Evolutionary conservation across 2,329 filamentous ascomycete genomes (phyloP), one percentile per base, ranked within the genome.

Genomic region (Microthyrium microscopicum): DNA sequence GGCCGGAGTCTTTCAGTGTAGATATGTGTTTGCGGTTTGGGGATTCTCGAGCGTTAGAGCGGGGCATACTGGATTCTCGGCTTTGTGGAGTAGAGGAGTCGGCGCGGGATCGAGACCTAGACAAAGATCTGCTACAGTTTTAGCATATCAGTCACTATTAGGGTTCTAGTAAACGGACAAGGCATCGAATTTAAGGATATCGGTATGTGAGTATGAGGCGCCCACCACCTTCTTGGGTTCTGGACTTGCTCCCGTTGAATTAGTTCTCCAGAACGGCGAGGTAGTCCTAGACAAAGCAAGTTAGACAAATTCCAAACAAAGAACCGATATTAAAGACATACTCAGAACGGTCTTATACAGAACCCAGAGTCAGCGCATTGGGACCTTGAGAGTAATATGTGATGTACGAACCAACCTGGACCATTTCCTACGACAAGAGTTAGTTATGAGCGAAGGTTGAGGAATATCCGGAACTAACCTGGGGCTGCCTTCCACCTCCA

Each of bases 121-220:
- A 71, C 28, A 76, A 46, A 45, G 65, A 75, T 46, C 76, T 78
- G 42, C 28, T 43, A 30, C 29, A 25, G 35, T 54, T 34, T 47
- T 42, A 34, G 33, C 17, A 20, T 20, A 37, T 8, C 26, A 22
- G n/a, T n/a, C n/a, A n/a, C n/a, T n/a, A n/a, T 27, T 34, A 30
- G 27, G 24, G 20, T 16, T 32, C 11, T 17, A 24, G 26, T n/a
- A 15, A 20, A 55, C 68, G 43, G 68, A 89, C 82, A 87, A 47
- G 19, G 74, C 71, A 49, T 83, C 81, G 49, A 87, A 78, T 56
- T 87, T 92, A 46, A 94, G 66, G 50, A 93, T 82, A 58, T 95
- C 85, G 19, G 87, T 82, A 56, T 98, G 89, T 11, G 89, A 95
- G 53, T 98, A 98, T 29, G 85, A 78, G 36, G 89, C 89, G 44